Conservation (phyloP, 1,284 basidiomycete genomes). For the Sporisorium iseilematis-ciliati region DNA sequence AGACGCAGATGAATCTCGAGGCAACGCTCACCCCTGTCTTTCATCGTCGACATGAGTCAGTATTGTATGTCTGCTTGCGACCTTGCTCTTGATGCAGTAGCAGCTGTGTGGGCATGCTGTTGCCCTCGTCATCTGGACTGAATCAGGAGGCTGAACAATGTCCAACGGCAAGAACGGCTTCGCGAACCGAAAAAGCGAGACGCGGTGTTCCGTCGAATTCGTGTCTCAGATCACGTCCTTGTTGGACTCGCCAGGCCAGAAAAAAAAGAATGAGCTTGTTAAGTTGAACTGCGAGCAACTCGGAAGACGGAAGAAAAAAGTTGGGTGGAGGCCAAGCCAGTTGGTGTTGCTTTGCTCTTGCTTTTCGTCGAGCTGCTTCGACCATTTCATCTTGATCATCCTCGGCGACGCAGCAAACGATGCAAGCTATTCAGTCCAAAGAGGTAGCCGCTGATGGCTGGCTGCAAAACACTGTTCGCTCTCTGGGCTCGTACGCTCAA, state of each 20-base stretch:
- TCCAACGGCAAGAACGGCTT: not conserved
- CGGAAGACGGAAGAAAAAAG: slow-evolving; percentile 14
- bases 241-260: slow-evolving; percentile 13
- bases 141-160: too few species aligned
- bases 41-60: too few species aligned
- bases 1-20: too few species aligned
- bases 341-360: not conserved
- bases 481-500: slow-evolving; percentile 40
- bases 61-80: too few species aligned
- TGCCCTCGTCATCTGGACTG: not conserved
- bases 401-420: not conserved
- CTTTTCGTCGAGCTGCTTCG: not conserved
- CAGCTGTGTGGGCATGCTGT: too few species aligned
- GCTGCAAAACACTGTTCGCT: slow-evolving; percentile 24
- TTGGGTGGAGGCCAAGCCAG: slow-evolving; percentile 10
- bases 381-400: not conserved
- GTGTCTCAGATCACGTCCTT: slow-evolving; percentile 22
- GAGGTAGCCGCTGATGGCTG: slow-evolving; percentile 7
- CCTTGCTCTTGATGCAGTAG: too few species aligned
- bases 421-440: slow-evolving; percentile 3
- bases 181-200: not conserved
- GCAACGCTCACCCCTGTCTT: not conserved
- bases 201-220: slow-evolving; percentile 17
- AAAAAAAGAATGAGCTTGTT: not conserved
- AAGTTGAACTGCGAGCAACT: not conserved